These are phyloP conservation scores for Calonectria hongkongensis DNA, from an alignment of 2,329 filamentous ascomycete genomes.

Conservation along the genomic window DNA sequence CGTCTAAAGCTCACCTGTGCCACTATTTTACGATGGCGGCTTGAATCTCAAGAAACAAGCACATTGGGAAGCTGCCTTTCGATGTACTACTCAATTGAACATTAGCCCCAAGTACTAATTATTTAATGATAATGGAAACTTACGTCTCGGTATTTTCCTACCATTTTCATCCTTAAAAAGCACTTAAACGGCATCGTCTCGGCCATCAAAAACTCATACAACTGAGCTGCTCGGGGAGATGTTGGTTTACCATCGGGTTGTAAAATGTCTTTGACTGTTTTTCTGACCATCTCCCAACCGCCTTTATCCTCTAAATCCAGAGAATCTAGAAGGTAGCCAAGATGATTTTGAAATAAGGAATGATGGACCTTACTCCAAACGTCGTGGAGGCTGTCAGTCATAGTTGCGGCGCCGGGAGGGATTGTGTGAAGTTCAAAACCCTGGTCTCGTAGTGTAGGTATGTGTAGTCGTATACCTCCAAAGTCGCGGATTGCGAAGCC, in stretches of 20 bases:
- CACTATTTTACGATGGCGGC: no score
- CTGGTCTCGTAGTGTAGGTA: background rate
- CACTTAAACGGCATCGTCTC: background rate
- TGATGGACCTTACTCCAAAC: background rate
- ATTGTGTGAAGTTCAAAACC: background rate
- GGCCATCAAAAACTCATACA: background rate
- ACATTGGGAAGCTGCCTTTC: background rate
- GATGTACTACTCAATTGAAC: background rate
- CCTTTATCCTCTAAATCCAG: background rate
- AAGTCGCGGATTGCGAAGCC: background rate
- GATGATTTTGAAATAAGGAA: background rate
- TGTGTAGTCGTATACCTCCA: background rate
- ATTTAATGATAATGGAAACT: background rate
- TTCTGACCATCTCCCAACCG: conserved; percentile 2
- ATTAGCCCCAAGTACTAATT: background rate
- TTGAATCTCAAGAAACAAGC: background rate
- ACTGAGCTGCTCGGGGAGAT: background rate
- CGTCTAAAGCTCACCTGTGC: no score
- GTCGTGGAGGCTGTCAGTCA: background rate
- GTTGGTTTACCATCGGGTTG: background rate
- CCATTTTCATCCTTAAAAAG: conserved; percentile 1
- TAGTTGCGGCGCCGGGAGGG: background rate
- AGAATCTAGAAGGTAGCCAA: background rate
- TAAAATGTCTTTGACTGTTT: background rate
- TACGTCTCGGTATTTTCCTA: background rate